Base-by-base conservation (phyloP, 108 stramenopile genomes). In the Thalassiosira profunda region DNA sequence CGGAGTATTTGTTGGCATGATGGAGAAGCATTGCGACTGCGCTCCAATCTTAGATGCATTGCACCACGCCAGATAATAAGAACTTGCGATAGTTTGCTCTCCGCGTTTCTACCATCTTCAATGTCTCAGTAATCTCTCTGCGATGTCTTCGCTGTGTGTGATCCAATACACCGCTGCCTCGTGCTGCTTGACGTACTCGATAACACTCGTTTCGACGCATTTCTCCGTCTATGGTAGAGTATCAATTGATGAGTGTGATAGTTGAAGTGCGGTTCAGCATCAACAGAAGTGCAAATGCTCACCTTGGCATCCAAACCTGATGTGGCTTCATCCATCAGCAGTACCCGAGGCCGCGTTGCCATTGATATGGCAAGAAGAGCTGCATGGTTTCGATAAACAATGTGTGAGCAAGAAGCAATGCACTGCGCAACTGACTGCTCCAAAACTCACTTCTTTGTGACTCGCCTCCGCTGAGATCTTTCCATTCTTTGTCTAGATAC, bases 381-480 rank as follows among this genome's bases (percentile, higher is more conserved):
- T n/a, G n/a, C n/a, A n/a, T n/a, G n/a, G n/a, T n/a, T n/a, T n/a
- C n/a, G n/a, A n/a, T n/a, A n/a, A n/a, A n/a, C n/a, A n/a, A n/a
- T n/a, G n/a, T n/a, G n/a, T n/a, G n/a, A n/a, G n/a, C n/a, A n/a
- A n/a, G n/a, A n/a, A n/a, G n/a, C n/a, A n/a, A n/a, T n/a, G n/a
- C n/a, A n/a, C n/a, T n/a, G n/a, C n/a, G n/a, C n/a, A n/a, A n/a
- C n/a, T n/a, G n/a, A n/a, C n/a, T n/a, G n/a, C n/a, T n/a, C n/a
- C n/a, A n/a, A n/a, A n/a, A n/a, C n/a, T n/a, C n/a, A n/a, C n/a
- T 67, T n/a, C 93, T 73, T 65, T 96, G 96, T 15, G 80, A 79
- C 76, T 94, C 91, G 24, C 92, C 95, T 1, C 95, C 95, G 2
- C 87, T 89, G 3, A 96, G 77, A 20, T 75, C 80, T 34, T 81